Percentiles rank a stretch among this genome's conserved stretches.
These are phyloP conservation scores for carrot (Daucus carota) DNA, from an alignment of 129 eudicot species.

Conservation along the genomic window DNA sequence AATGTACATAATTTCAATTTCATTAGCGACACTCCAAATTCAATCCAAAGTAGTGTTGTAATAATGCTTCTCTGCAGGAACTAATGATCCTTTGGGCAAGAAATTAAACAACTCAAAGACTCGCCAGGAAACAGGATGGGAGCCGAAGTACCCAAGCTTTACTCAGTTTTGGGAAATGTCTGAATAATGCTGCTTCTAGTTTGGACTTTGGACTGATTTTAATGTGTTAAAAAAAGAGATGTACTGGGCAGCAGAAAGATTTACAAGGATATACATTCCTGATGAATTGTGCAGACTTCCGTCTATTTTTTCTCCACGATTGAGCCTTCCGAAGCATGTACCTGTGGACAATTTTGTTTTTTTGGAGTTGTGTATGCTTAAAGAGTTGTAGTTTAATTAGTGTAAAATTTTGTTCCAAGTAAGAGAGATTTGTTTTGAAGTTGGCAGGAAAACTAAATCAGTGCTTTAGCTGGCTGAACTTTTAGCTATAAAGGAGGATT, in stretches of 20 bases:
- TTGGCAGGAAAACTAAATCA: background rate
- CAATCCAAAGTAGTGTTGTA: background rate
- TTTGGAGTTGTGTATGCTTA: background rate
- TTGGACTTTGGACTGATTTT: background rate
- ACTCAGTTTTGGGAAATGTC: background rate
- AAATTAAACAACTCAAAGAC: slow-evolving; percentile 73
- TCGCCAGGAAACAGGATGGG: slow-evolving; percentile 39
- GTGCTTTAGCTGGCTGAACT: too few relatives aligned
- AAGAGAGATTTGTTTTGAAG: background rate
- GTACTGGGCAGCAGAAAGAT: background rate
- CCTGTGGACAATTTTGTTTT: background rate
- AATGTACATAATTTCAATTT: too few relatives aligned
- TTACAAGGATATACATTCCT: background rate
- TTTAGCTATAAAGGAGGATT: too few relatives aligned
- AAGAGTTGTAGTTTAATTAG: background rate
- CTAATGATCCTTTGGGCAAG: slow-evolving; percentile 71
- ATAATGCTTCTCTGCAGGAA: slow-evolving; percentile 40
- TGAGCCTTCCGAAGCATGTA: background rate
- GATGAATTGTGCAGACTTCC: background rate
- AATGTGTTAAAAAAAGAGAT: background rate
- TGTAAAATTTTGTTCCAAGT: background rate
- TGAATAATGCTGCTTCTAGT: background rate
- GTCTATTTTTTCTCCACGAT: background rate
- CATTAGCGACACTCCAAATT: background rate
- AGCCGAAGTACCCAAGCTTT: slow-evolving; percentile 8